Conservation (phyloP, 768 basidiomycete genomes). For the Mycena haematopus region DNA sequence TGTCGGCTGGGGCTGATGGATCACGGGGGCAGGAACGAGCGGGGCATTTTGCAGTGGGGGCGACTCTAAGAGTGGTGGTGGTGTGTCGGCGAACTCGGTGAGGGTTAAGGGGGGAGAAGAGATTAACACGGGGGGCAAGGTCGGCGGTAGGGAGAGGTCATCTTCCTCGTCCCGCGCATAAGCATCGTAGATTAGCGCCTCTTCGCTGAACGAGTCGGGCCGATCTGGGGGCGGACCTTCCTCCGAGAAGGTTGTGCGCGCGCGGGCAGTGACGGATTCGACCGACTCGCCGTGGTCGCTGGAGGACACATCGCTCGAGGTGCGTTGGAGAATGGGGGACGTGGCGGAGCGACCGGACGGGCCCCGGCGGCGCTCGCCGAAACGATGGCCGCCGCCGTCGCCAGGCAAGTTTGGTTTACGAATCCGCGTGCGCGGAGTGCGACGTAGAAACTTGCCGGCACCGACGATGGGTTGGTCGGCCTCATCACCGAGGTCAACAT, state of each 20-base stretch:
- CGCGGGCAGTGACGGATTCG: constrained; percentile 41
- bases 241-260: constrained; percentile 51
- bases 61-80: constrained; percentile 28
- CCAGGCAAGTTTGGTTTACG: constrained; percentile 81
- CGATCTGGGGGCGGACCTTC: constrained; percentile 47
- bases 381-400: constrained; percentile 86
- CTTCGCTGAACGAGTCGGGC: constrained; percentile 83
- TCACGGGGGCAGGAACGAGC: constrained; percentile 42
- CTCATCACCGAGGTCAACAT: constrained; percentile 75
- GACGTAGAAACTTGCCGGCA: constrained; percentile 87
- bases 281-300: constrained; percentile 70
- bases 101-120: constrained; percentile 36
- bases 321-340: constrained; percentile 46
- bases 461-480: constrained; percentile 91
- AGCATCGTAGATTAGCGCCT: constrained; percentile 83
- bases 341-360: constrained; percentile 35
- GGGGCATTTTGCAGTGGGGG: constrained; percentile 37
- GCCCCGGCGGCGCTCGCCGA: constrained; percentile 57
- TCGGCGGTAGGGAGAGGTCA: constrained; percentile 34
- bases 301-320: constrained; percentile 75
- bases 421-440: constrained; percentile 94
- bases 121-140: constrained; percentile 36
- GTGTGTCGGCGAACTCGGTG: constrained; percentile 27
- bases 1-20: constrained; percentile 76
- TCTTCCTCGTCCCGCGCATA: constrained; percentile 71